Conservation (phyloP, 2,329 filamentous ascomycete species). For the Boeremia lycopersici region DNA sequence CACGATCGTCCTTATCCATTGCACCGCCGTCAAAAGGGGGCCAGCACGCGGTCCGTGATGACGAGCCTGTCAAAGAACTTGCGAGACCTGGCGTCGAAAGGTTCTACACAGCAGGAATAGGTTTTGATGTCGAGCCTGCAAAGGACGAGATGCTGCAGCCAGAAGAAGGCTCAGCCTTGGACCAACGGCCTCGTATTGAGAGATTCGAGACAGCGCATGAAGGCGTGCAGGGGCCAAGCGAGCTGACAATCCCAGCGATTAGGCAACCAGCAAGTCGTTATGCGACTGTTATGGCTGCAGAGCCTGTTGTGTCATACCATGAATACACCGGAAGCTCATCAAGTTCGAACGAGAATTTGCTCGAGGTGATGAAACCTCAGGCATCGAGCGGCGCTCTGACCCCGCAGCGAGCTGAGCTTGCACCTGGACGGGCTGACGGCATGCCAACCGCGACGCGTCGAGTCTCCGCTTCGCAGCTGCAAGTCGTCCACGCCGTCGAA, state of each 20-base stretch:
- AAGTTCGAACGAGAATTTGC: slow-evolving; percentile 8
- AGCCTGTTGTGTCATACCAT: slow-evolving; percentile 13
- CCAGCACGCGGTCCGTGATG: neutral
- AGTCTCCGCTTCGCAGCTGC: slow-evolving; percentile 30
- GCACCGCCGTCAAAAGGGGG: neutral
- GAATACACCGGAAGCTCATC: slow-evolving; percentile 12
- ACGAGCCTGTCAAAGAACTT: neutral
- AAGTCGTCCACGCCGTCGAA: slow-evolving; percentile 42
- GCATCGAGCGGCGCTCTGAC: slow-evolving; percentile 11
- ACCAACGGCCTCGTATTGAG: slow-evolving; percentile 20
- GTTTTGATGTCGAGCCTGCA: neutral
- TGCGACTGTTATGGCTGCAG: slow-evolving; percentile 10
- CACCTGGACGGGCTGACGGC: slow-evolving; percentile 8
- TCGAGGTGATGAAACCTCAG: slow-evolving; percentile 6
- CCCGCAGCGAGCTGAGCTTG: slow-evolving; percentile 8
- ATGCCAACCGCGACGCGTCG: slow-evolving; percentile 12
- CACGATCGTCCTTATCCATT: slow-evolving; percentile 2
- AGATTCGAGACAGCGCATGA: slow-evolving; percentile 15
- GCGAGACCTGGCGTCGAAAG: neutral
- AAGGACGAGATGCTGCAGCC: neutral
- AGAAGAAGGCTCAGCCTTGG: slow-evolving; percentile 13
- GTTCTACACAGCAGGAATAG: slow-evolving; percentile 5
- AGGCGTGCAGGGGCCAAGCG: slow-evolving; percentile 15
- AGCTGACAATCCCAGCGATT: slow-evolving; percentile 18
- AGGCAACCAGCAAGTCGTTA: slow-evolving; percentile 13